phyloP scores from a whole-genome alignment of 352 stramenopile genomes.

The Globisporangium orthogonon region DNA sequence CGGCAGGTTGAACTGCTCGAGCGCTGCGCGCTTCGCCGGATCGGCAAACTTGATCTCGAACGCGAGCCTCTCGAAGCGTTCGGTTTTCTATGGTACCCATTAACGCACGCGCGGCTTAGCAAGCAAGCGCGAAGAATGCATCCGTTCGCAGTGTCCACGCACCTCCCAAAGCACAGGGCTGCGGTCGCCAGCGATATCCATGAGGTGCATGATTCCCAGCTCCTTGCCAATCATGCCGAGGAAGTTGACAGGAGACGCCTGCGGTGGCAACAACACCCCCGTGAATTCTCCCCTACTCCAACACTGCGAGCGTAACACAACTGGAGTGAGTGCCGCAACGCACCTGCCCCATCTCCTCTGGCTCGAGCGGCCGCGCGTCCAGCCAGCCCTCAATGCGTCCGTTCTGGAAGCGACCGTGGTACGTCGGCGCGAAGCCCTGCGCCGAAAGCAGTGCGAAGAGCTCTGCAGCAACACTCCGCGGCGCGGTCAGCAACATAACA shows the following conservation, averaged over 20 bases:
- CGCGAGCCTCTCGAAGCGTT: slow-evolving; percentile 77
- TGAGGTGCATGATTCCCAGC: slow-evolving; percentile 83
- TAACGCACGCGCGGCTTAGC: too few relatives aligned
- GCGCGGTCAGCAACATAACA: slow-evolving; percentile 3
- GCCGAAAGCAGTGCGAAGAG: slow-evolving; percentile 82
- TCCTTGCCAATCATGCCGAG: slow-evolving; percentile 83
- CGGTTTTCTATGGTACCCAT: slow-evolving; percentile 37
- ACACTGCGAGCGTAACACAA: background rate
- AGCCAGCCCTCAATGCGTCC: slow-evolving; percentile 90
- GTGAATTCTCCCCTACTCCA: too few relatives aligned
- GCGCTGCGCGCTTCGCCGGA: slow-evolving; percentile 41
- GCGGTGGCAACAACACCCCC: too few relatives aligned
- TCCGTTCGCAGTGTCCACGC: too few relatives aligned
- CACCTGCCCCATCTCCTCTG: slow-evolving; percentile 80
- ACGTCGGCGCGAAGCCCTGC: slow-evolving; percentile 82
- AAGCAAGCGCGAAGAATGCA: too few relatives aligned
- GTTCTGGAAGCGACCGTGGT: slow-evolving; percentile 90
- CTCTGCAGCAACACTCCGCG: slow-evolving; percentile 24
- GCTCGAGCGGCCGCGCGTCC: slow-evolving; percentile 72
- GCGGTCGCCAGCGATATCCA: slow-evolving; percentile 65
- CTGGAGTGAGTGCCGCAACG: background rate
- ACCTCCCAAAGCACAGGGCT: slow-evolving; percentile 64
- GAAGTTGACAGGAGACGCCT: slow-evolving; percentile 72
- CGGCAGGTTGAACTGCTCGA: slow-evolving; percentile 60
- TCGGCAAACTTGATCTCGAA: slow-evolving; percentile 54